Evolutionary conservation across 148 eudicot species (phyloP).

Genomic region (Rheum nobile): DNA sequence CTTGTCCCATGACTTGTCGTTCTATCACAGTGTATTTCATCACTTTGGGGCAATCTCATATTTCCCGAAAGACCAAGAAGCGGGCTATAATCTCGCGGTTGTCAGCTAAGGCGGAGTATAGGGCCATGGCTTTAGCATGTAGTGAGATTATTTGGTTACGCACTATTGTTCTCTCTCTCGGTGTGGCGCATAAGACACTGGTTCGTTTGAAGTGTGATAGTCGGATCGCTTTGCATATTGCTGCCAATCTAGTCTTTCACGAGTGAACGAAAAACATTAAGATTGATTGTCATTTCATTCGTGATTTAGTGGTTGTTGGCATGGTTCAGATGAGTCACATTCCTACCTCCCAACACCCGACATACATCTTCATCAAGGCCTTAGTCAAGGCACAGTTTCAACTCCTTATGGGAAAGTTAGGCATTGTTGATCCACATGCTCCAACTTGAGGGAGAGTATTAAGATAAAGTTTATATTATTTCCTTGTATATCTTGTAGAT

Average conservation of each 20-base stretch:
- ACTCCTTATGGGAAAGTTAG: too few relatives aligned
- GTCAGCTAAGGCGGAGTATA: not conserved
- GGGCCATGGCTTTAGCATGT: not conserved
- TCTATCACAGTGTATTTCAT: not conserved
- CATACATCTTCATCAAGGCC: too few relatives aligned
- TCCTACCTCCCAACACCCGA: too few relatives aligned
- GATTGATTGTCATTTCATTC: not conserved
- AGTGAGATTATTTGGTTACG: not conserved
- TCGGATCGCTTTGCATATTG: not conserved
- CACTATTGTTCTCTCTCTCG: not conserved
- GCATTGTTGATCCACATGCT: too few relatives aligned
- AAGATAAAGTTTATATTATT: too few relatives aligned
- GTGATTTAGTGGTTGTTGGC: not conserved
- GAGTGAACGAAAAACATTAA: conserved; percentile 4
- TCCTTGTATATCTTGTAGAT: too few relatives aligned
- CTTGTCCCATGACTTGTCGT: not conserved
- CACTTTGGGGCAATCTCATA: not conserved
- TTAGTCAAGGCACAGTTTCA: too few relatives aligned
- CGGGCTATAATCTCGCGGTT: not conserved
- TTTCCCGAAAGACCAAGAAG: conserved; percentile 9
- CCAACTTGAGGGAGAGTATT: too few relatives aligned
- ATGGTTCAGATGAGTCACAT: too few relatives aligned
- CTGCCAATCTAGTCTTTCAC: not conserved
- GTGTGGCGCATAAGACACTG: not conserved
- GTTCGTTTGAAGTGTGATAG: not conserved